Evolutionary conservation across 106 monocot genomes (phyloP), one percentile per base, ranked within the genome.

Genomic region (Allium cepa): DNA sequence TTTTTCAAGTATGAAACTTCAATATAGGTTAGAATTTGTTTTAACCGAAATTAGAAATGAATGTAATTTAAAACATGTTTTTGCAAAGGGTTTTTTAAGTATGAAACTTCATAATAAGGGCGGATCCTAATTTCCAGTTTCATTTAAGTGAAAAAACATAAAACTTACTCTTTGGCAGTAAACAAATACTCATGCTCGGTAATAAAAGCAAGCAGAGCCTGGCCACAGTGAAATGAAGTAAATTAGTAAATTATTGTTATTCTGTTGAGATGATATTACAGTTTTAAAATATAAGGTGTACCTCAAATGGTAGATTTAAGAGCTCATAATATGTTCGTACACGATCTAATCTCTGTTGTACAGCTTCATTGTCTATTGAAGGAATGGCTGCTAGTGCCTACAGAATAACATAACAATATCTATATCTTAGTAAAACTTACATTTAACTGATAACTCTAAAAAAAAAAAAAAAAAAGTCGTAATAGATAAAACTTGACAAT

Each of bases 321-420:
- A 99, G 92, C 72, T 92, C 97, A 51, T 87, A 99, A 73, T 83
- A 99, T 61, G 86, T 99, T 69, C 89, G 78, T 51, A 99, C 92
- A 63, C 86, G 87, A 75, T 99, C 92, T 53, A 99, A 52, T 83
- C 92, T 82, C 57, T 92, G 92, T 73, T 84, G 88, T 52, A 99
- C 83, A 53, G 82, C 87, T 60, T 93, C 92, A 79, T 65, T 89
- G 69, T 93, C 89, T 56, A 99, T 83, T 59, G 92, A 84, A 48
- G 97, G 92, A 73, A 99, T 83, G 46, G 90, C 90, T 15, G 89
- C 97, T 64, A 99, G 66, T 75, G 92, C 97, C 97, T 99, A 74
- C 50, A 69, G 12, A 4, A 71, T 10, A 3, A 36, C 3, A 36
- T 36, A 58, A 61, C 10, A 62, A 71, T 17, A 53, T 49, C 8